Evolutionary conservation across 371 early-diverging fungal species (phyloP), one percentile per base, ranked within the genome.

Genomic region (Capillidium rhysosporum): DNA sequence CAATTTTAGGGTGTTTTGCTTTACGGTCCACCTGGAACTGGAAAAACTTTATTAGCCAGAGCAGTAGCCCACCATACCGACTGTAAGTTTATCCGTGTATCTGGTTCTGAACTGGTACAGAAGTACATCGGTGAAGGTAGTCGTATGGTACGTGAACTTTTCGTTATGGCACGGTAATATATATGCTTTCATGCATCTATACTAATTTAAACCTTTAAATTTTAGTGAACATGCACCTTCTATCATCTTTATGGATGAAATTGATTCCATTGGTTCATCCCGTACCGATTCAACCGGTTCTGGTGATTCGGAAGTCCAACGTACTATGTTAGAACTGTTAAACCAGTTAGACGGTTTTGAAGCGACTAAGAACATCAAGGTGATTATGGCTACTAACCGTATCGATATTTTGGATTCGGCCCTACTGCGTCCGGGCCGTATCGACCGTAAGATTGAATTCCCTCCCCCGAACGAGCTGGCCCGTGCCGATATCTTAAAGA

Each of bases 201-300:
- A 26, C 23, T 12, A 8, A 38, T 4, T n/a, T 47, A 21, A 29
- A 20, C n/a, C 8, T 10, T 24, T 39, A 18, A 23, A 16, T 29
- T 25, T 1, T 57, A 68, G 82, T 57, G 93, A 95, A 66, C 89
- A 93, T 61, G 95, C 95, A 0, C 97, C 97, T 23, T 89, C 95
- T 30, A 99, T 99, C 60, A 98, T 99, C 64, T 99, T 99, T 64
- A 98, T 99, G 90, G 99, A 99, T 71, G 99, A 99, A 76, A 97
- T 99, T 49, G 99, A 99, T 71, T 92, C 95, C 14, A 98, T 99
- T 65, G 99, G 99, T 47, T 92, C 92, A 47, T 84, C 89, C 20
- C 80, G 96, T 60, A 82, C 82, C 41, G 94, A 90, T 46, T 79
- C 78, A 25, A 76, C 81, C 31, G 82, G 85, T 45, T 79, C 79